Conservation (phyloP, 2,329 filamentous ascomycete species). For the Trichoderma endophyticum region DNA sequence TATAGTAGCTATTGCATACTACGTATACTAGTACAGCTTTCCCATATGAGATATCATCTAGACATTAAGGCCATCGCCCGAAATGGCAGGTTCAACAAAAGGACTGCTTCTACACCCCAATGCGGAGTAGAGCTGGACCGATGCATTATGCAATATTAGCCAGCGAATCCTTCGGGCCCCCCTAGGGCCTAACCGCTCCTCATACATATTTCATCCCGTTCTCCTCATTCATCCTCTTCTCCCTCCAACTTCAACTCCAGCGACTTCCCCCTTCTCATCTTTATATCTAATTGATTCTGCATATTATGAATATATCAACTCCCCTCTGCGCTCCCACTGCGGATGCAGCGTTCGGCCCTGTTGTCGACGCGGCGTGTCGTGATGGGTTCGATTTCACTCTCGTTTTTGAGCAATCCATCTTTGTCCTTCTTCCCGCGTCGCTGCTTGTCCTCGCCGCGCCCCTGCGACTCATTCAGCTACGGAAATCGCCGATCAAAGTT, state of each 20-base stretch:
- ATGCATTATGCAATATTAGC: not conserved
- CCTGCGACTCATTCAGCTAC: conserved; percentile 30
- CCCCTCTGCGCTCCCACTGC: conserved; percentile 23
- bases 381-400: conserved; percentile 50
- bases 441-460: conserved; percentile 33
- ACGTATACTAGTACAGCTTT: not conserved
- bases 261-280: not conserved
- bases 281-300: not conserved
- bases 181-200: not conserved
- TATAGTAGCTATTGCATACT: no score
- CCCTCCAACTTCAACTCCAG: not conserved
- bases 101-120: not conserved
- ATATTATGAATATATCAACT: conserved; percentile 26
- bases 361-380: conserved; percentile 31
- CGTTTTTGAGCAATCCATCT: conserved; percentile 41
- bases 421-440: conserved; percentile 32
- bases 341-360: conserved; percentile 29
- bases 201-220: not conserved
- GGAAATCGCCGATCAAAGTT: conserved; percentile 28
- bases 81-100: conserved; percentile 2
- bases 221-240: no score
- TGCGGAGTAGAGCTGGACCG: not conserved
- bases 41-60: not conserved
- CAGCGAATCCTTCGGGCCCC: not conserved
- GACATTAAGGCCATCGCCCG: not conserved